Base-by-base conservation (phyloP, 169 alveolate species). In the Plasmodium relictum region DNA sequence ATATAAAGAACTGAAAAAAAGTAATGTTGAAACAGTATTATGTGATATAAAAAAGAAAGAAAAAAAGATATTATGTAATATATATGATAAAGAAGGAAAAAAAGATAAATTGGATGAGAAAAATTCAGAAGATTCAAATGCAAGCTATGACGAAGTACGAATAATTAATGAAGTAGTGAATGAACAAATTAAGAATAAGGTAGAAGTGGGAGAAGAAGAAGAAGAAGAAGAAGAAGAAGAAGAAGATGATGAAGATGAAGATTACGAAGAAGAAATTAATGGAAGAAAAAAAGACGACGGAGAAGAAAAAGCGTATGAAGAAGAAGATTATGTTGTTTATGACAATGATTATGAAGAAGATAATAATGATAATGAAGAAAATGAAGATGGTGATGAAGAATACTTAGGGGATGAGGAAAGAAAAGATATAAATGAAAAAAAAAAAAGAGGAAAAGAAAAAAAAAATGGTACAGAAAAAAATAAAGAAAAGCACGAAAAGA, bases 1-100 rank as follows among this genome's bases (percentile, higher is more conserved):
- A 26, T 39, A 56, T 73, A 73, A 56, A 42, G 72, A 26, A 20
- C 14, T 65, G 0, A 62, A 65, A 48, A 78, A 63, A 65, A 63
- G 89, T 74, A 39, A 78, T 24, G 48, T 78, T 24, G 78, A 78
- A 14, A 78, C 26, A 63, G 7, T 78, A 42, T 31, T 39, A 24
- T 8, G 42, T 78, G 89, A 66, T 41, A 45, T 63, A 42, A 78
- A 65, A 65, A 45, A 52, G 24, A 69, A 45, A 2, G 42, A 54
- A 16, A 74, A 59, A 74, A 6, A 31, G 24, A 39, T 45, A 18
- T 37, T 48, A 10, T 58, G 39, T 24, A 41, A 56, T 58, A n/a
- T 22, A 37, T 14, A 37, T 0, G n/a, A 22, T 44, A 65, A 26
- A 8, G 54, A 54, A 52, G 31, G 0, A 39, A 18, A 42, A 12